Conservation (phyloP, 2,329 filamentous ascomycete genomes). For the Penicillium rolfsii region DNA sequence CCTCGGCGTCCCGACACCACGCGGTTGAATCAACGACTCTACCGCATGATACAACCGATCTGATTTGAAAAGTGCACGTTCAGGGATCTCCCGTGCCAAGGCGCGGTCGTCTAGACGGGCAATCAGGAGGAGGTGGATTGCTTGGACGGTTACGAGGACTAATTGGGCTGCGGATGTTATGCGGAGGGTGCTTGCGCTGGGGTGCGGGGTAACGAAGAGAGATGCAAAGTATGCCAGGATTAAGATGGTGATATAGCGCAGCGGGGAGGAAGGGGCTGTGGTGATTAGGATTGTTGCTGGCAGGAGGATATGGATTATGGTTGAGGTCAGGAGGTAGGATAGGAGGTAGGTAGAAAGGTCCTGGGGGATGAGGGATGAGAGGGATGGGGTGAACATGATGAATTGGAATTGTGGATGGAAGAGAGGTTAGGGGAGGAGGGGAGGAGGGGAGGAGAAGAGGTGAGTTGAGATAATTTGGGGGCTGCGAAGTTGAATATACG, state of each 20-base stretch:
- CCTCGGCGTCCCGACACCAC: conserved; percentile 29
- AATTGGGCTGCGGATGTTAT: conserved; percentile 6
- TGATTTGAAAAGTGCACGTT: neutral
- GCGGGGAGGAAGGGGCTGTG: conserved; percentile 15
- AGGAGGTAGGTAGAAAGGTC: neutral
- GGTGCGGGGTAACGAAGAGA: conserved; percentile 3
- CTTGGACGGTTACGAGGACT: conserved; percentile 11
- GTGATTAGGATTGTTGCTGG: conserved; percentile 13
- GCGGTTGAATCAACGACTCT: conserved; percentile 14
- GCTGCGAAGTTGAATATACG: neutral
- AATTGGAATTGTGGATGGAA: too few relatives aligned
- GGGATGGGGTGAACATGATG: neutral
- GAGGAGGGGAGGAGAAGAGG: neutral
- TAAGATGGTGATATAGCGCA: conserved; percentile 21
- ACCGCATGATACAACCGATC: conserved; percentile 11
- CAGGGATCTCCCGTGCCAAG: conserved; percentile 7
- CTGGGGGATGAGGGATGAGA: neutral
- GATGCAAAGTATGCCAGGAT: conserved; percentile 11
- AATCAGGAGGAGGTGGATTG: conserved; percentile 20
- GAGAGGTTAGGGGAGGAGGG: too few relatives aligned
- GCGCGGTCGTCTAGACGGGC: conserved; percentile 17
- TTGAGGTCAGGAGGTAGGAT: neutral
- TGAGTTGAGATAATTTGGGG: neutral
- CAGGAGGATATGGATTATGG: conserved; percentile 17
- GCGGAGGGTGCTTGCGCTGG: neutral